Evolutionary conservation across 176 grass and related monocot species (phyloP).

Genomic region (Rhynchospora pubera): DNA sequence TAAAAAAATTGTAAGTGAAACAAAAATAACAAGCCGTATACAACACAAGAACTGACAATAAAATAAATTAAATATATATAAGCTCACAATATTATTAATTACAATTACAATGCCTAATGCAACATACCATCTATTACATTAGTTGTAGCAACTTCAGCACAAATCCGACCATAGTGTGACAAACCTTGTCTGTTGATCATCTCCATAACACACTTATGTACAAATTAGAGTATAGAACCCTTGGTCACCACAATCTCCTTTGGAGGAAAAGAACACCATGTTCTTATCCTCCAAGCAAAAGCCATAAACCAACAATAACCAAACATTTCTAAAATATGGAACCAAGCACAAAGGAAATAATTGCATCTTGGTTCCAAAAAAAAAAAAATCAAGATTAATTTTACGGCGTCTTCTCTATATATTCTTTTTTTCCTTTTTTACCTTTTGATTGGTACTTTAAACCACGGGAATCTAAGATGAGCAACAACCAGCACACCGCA

Average conservation of each 20-base stretch:
- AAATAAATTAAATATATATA: no score
- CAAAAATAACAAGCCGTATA: neutral
- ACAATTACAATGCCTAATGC: constrained; percentile 1
- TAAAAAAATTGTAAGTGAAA: neutral
- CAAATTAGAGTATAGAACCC: neutral
- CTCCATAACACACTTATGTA: constrained; percentile 1
- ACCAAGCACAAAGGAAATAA: neutral
- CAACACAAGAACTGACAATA: neutral
- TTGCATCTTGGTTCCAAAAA: constrained; percentile 17
- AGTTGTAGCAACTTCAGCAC: neutral
- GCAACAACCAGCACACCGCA: constrained; percentile 74
- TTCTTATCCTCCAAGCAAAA: constrained; percentile 1
- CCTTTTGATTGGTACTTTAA: neutral
- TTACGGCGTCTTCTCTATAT: neutral
- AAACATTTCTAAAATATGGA: neutral
- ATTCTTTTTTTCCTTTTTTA: neutral
- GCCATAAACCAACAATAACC: neutral
- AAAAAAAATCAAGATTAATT: constrained; percentile 8
- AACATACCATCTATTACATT: constrained; percentile 3
- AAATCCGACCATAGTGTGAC: neutral
- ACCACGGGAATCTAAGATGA: neutral
- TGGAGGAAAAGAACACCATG: neutral
- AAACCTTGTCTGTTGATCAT: neutral
- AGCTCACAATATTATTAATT: neutral
- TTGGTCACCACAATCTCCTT: neutral